Conservation (phyloP, 2,329 filamentous ascomycete species). For the Sphaerostilbella broomeana region DNA sequence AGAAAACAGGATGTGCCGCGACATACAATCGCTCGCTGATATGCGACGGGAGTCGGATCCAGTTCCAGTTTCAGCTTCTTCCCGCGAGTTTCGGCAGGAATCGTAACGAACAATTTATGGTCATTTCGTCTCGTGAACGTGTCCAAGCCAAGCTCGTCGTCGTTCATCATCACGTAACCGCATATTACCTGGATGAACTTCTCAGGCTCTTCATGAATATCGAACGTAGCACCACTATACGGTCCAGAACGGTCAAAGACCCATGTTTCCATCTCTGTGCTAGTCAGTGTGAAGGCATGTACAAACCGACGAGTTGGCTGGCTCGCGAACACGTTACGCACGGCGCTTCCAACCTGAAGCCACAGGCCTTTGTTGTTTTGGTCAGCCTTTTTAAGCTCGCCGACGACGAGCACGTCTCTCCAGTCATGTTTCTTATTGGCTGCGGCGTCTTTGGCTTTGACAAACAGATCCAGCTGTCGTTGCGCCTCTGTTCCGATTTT, state of each 20-base stretch:
- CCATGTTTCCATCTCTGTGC: constrained; percentile 5
- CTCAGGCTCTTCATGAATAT: constrained; percentile 7
- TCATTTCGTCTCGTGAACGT: too few species aligned
- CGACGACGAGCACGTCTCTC: background rate
- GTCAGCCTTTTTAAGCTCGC: constrained; percentile 1
- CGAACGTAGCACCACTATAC: constrained; percentile 7
- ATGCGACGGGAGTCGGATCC: too few species aligned
- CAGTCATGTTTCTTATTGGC: background rate
- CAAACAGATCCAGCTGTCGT: background rate
- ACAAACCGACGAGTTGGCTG: constrained; percentile 2
- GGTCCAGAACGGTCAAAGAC: constrained; percentile 8
- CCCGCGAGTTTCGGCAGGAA: too few species aligned
- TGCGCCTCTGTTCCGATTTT: constrained; percentile 1
- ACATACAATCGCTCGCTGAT: too few species aligned
- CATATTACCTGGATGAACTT: constrained; percentile 10
- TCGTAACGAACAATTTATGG: too few species aligned
- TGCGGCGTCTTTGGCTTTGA: background rate
- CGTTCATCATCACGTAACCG: constrained; percentile 5
- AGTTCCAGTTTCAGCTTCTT: too few species aligned
- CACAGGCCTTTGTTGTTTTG: constrained; percentile 3
- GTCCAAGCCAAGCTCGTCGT: constrained; percentile 7
- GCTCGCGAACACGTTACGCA: constrained; percentile 5
- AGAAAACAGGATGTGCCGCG: background rate
- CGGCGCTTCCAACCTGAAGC: constrained; percentile 3
- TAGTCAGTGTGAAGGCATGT: background rate